Conservation (phyloP, 768 basidiomycete genomes). For the Sutorius australiensis region DNA sequence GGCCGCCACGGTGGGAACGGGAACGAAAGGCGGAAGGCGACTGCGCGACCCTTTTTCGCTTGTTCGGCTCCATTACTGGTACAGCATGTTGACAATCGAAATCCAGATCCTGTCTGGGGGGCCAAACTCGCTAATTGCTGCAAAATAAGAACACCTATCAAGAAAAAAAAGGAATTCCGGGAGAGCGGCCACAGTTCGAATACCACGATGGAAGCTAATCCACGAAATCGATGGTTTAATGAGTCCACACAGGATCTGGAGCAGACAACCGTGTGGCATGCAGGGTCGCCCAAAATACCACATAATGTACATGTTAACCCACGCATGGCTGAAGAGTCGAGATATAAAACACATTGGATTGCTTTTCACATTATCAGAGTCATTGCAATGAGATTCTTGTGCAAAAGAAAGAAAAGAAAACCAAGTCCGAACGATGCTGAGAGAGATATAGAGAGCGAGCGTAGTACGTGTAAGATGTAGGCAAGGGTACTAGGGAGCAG, state of each 20-base stretch:
- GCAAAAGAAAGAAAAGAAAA: not conserved
- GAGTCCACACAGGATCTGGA: too few relatives aligned
- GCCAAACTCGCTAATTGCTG: too few relatives aligned
- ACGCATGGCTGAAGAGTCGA: not conserved
- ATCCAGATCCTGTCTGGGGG: too few relatives aligned
- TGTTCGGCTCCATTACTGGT: not conserved
- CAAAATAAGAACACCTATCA: too few relatives aligned
- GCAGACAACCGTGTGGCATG: too few relatives aligned
- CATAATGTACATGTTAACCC: too few relatives aligned
- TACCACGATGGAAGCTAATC: too few relatives aligned
- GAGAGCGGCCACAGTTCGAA: too few relatives aligned
- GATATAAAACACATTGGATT: constrained; percentile 6
- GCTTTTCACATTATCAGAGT: constrained; percentile 3
- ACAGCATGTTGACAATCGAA: not conserved
- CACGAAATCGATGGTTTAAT: too few relatives aligned
- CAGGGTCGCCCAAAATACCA: too few relatives aligned
- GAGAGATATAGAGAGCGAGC: not conserved
- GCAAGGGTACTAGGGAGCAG: not conserved
- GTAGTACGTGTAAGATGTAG: not conserved
- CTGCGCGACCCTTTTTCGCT: not conserved
- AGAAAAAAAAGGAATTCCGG: too few relatives aligned
- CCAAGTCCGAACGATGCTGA: constrained; percentile 5
- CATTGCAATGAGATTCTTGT: not conserved
- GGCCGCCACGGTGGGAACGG: not conserved
- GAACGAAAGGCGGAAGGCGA: not conserved